phyloP scores from a whole-genome alignment of 2,329 filamentous ascomycete genomes.

The Aspergillus oerlinghausenensis region DNA sequence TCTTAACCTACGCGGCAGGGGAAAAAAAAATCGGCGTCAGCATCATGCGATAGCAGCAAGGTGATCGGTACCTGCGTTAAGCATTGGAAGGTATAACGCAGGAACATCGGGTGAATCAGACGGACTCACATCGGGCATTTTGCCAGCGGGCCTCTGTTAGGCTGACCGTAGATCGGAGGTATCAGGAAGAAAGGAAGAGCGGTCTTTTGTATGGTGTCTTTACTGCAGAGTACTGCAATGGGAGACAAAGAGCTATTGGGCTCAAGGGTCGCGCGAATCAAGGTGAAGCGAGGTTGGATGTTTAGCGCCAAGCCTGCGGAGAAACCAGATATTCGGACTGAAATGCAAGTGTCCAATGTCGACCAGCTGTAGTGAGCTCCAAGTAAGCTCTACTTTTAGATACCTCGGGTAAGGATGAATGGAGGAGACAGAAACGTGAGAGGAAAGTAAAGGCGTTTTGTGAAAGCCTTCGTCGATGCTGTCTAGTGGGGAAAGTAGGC shows the following conservation, averaged over 20 bases:
- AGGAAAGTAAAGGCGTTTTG: neutral
- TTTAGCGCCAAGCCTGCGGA: constrained; percentile 2
- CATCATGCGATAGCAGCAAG: constrained; percentile 12
- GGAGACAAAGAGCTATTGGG: constrained; percentile 4
- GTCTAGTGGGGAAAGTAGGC: neutral
- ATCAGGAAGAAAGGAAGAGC: constrained; percentile 1
- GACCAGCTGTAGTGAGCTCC: neutral
- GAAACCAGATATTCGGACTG: constrained; percentile 2
- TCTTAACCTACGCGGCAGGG: constrained; percentile 57
- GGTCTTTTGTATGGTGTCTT: neutral
- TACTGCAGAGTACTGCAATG: neutral
- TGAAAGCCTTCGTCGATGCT: neutral
- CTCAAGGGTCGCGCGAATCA: constrained; percentile 9
- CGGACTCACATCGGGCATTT: constrained; percentile 34
- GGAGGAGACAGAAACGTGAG: neutral
- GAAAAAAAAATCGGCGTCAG: constrained; percentile 13
- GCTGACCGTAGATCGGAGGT: constrained; percentile 2
- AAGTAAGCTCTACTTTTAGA: neutral
- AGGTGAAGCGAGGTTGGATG: constrained; percentile 12
- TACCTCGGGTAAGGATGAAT: neutral
- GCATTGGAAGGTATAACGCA: neutral
- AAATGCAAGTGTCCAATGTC: neutral
- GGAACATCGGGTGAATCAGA: neutral
- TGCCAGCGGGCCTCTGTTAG: constrained; percentile 6
- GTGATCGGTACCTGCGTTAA: constrained; percentile 2